A percentile compares a stretch with the other conserved stretches of the same genome.
These are phyloP conservation scores for Sphenostylis stenocarpa DNA, from an alignment of 306 rosid species.

Conservation along the genomic window DNA sequence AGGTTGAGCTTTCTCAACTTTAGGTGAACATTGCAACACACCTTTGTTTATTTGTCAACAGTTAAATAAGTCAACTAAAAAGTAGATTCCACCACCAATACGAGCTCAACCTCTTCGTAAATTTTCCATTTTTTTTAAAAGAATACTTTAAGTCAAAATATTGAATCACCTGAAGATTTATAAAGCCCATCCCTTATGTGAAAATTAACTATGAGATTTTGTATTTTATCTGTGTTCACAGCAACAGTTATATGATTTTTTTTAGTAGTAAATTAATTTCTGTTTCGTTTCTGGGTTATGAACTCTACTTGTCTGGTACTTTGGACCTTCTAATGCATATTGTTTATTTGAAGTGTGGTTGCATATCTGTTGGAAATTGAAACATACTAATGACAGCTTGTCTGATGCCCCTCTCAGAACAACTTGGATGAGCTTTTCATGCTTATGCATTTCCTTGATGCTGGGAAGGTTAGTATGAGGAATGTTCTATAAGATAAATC, in stretches of 20 bases:
- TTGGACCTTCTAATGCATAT: slow-evolving; percentile 37
- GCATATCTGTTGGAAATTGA: slow-evolving; percentile 36
- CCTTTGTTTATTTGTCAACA: slow-evolving; percentile 19
- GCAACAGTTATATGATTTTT: not conserved
- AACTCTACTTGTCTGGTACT: slow-evolving; percentile 30
- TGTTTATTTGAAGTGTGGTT: slow-evolving; percentile 20
- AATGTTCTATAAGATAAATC: slow-evolving; percentile 24
- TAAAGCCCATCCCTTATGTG: not conserved
- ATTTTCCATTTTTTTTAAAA: slow-evolving; percentile 7
- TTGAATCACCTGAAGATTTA: not conserved
- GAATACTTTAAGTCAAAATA: slow-evolving; percentile 4
- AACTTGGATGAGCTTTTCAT: slow-evolving; percentile 96
- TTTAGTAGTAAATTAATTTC: slow-evolving; percentile 11
- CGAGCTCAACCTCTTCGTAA: not conserved
- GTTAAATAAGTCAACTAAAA: slow-evolving; percentile 11
- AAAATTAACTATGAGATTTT: not conserved
- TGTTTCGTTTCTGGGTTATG: slow-evolving; percentile 1
- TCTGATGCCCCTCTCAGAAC: slow-evolving; percentile 67
- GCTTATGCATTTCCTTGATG: slow-evolving; percentile 99
- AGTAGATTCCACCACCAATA: not conserved
- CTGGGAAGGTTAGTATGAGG: slow-evolving; percentile 85
- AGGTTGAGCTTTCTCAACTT: slow-evolving; percentile 1
- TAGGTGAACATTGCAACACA: not conserved
- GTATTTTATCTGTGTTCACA: slow-evolving; percentile 1
- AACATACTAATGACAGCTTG: slow-evolving; percentile 33